phyloP scores from a whole-genome alignment of 495 filamentous ascomycete genomes.

The Lentithecium fluviatile region DNA sequence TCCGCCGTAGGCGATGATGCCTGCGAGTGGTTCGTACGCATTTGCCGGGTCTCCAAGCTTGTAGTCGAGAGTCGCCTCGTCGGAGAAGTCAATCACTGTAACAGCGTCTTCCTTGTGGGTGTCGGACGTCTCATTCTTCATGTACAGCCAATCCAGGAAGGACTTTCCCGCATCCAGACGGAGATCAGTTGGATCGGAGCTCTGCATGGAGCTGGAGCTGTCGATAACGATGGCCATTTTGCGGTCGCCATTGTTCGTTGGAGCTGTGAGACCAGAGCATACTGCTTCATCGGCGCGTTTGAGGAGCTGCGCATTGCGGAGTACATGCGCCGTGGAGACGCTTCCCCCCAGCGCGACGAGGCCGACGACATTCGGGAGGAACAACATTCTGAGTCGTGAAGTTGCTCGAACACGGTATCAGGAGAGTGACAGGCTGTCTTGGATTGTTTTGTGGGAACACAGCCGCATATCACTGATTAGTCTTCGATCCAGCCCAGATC shows the following conservation, averaged over 20 bases:
- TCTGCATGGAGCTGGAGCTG: slow-evolving; percentile 37
- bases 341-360: neutral
- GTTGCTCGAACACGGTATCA: no score
- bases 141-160: slow-evolving; percentile 36
- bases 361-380: no score
- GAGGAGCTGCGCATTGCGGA: neutral
- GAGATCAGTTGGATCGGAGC: slow-evolving; percentile 35
- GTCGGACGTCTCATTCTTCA: slow-evolving; percentile 25
- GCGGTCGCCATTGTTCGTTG: slow-evolving; percentile 20
- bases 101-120: slow-evolving; percentile 37
- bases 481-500: no score
- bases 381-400: neutral
- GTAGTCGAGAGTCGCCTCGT: slow-evolving; percentile 30
- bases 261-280: neutral
- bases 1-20: slow-evolving; percentile 19
- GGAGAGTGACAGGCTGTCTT: no score
- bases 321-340: no score
- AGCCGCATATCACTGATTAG: no score
- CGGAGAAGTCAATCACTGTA: slow-evolving; percentile 38
- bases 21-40: slow-evolving; percentile 18
- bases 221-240: slow-evolving; percentile 39
- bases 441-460: no score
- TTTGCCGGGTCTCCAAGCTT: slow-evolving; percentile 38
- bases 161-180: slow-evolving; percentile 37
- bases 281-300: neutral